These are phyloP conservation scores for Apiosordaria backusii DNA, from an alignment of 495 filamentous ascomycete species.

Conservation along the genomic window DNA sequence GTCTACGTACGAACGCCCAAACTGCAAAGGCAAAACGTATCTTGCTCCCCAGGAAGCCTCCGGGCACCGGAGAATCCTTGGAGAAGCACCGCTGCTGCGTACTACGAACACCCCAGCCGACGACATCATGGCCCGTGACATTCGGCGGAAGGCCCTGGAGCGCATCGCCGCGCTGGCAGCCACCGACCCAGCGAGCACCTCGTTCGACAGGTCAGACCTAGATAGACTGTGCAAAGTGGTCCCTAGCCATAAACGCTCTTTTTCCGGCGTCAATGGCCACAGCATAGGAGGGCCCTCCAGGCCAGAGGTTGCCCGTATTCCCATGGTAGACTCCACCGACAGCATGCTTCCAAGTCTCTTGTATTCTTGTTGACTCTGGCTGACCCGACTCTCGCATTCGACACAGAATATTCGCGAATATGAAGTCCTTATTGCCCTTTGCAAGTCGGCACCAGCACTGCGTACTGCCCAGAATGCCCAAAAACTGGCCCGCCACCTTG, in stretches of 20 bases:
- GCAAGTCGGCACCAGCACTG: constrained; percentile 75
- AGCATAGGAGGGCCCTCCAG: constrained; percentile 9
- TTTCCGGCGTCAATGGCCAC: constrained; percentile 36
- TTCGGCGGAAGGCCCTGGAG: constrained; percentile 63
- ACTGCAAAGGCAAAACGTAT: background rate
- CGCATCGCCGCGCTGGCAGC: constrained; percentile 66
- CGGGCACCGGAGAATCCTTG: background rate
- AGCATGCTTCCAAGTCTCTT: background rate
- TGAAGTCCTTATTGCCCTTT: constrained; percentile 83
- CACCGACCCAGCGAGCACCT: constrained; percentile 39
- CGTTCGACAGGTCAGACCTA: constrained; percentile 62
- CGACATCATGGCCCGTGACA: constrained; percentile 44
- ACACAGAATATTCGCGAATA: constrained; percentile 69
- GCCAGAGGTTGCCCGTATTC: constrained; percentile 40
- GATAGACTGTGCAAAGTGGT: constrained; percentile 58
- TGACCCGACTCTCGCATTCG: constrained; percentile 12
- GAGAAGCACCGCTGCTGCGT: background rate
- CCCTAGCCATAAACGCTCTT: constrained; percentile 34
- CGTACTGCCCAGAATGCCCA: constrained; percentile 64
- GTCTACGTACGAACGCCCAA: background rate
- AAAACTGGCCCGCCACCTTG: constrained; percentile 67
- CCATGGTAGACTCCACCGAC: constrained; percentile 45
- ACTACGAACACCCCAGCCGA: background rate
- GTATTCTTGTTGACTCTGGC: constrained; percentile 3
- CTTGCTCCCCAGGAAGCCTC: background rate